A percentile compares a stretch with the other conserved stretches of the same genome.
These are phyloP conservation scores for Trametes sp. DNA, from an alignment of 1,284 basidiomycete species.

Conservation along the genomic window DNA sequence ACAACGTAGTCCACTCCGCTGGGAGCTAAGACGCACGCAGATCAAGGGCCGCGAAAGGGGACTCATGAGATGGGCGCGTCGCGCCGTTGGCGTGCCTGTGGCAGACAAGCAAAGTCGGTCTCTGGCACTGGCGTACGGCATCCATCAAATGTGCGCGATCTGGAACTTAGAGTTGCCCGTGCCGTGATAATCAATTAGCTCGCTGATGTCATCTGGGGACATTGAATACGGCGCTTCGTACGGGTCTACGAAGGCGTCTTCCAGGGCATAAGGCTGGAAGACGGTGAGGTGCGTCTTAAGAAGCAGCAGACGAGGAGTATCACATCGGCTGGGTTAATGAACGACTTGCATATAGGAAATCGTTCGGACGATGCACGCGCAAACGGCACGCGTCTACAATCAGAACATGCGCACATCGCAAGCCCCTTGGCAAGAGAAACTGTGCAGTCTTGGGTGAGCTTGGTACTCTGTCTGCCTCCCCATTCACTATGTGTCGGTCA, in stretches of 20 bases:
- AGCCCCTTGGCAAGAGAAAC: not conserved
- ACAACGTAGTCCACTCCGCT: not conserved
- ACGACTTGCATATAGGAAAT: no score
- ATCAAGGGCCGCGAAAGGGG: not conserved
- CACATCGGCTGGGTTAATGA: no score
- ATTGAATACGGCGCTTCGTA: not conserved
- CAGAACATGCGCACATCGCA: not conserved
- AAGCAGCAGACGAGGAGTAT: no score
- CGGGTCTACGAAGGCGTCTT: no score
- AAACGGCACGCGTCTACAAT: not conserved
- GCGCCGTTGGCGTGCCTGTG: constrained; percentile 7
- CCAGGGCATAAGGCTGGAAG: no score
- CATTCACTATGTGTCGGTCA: not conserved
- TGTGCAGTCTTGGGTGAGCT: not conserved
- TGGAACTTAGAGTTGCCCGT: constrained; percentile 1
- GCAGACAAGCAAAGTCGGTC: not conserved
- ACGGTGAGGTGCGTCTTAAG: no score
- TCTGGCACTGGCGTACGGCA: constrained; percentile 2
- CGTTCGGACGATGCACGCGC: no score
- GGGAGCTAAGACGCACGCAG: not conserved
- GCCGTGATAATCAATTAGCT: constrained; percentile 6
- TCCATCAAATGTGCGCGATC: constrained; percentile 6
- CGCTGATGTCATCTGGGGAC: constrained; percentile 3
- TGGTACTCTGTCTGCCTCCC: not conserved
- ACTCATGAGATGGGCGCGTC: no score